Evolutionary conservation across 2,329 filamentous ascomycete genomes (phyloP).

Genomic region (Nemania diffusa): DNA sequence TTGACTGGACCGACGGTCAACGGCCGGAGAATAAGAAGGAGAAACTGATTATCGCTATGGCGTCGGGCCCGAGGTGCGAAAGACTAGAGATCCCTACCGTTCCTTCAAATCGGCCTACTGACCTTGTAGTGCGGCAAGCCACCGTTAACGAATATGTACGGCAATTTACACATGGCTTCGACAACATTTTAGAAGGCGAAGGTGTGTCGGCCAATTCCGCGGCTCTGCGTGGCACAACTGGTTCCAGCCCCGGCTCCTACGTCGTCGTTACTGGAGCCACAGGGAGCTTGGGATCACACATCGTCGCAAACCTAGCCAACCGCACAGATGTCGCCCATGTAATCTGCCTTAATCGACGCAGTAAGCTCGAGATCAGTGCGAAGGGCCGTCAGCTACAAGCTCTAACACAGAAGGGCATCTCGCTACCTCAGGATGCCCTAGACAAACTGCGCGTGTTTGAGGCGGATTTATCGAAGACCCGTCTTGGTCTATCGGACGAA

Average conservation of each 20-base stretch:
- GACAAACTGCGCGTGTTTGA: slow-evolving; percentile 55
- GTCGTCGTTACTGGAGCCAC: slow-evolving; percentile 53
- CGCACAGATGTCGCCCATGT: slow-evolving; percentile 12
- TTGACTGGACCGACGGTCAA: slow-evolving; percentile 48
- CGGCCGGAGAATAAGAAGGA: slow-evolving; percentile 43
- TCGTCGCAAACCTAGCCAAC: slow-evolving; percentile 11
- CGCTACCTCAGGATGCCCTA: background rate
- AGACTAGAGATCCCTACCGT: slow-evolving; percentile 11
- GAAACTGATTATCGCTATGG: slow-evolving; percentile 47
- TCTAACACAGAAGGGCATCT: slow-evolving; percentile 30
- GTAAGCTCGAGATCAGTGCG: slow-evolving; percentile 24
- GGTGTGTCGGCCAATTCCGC: slow-evolving; percentile 4
- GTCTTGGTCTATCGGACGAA: slow-evolving; percentile 54
- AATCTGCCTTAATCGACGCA: slow-evolving; percentile 34
- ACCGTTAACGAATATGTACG: slow-evolving; percentile 19
- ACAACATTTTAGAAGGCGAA: slow-evolving; percentile 7
- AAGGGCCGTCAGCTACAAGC: slow-evolving; percentile 32
- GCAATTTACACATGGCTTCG: slow-evolving; percentile 15
- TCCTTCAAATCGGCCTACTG: slow-evolving; percentile 18
- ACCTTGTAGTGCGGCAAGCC: slow-evolving; percentile 23
- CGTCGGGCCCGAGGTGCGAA: slow-evolving; percentile 34
- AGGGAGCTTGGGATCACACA: slow-evolving; percentile 29
- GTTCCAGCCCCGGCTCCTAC: slow-evolving; percentile 25
- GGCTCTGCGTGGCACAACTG: slow-evolving; percentile 33
- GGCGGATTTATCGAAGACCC: slow-evolving; percentile 54